Base-by-base conservation (phyloP, 345 rosid species). In the Nephelium lappaceum region DNA sequence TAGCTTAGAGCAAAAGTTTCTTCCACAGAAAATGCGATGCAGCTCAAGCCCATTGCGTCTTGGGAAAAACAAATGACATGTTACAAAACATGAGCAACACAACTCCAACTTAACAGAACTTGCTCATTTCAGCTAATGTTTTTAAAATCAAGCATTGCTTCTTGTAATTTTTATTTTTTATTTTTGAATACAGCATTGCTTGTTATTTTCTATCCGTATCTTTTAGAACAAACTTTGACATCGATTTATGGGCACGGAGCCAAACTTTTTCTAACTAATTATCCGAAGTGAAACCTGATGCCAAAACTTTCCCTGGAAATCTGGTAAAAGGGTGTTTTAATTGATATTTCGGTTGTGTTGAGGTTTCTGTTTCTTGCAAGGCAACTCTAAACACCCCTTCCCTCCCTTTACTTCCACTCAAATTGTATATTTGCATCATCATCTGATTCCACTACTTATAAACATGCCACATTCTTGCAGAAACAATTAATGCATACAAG, bases 321-420 rank as follows among this genome's bases (percentile, higher is more conserved):
- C 71, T 41, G 67, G 65, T 43, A 36, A 69, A 71, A 6, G 49
- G 15, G 27, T 31, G 5, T 14, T n/a, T 58, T 63, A 11, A 57
- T 61, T 39, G 57, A 72, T 21, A 67, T 6, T 51, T 84, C 45
- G 67, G 85, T 57, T 57, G 23, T 57, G 23, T 57, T 60, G 64
- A 60, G 27, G 64, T 87, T 83, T 77, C 61, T 79, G 71, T 91
- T 88, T 77, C 97, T 90, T 91, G 89, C 90, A 93, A 93, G 95
- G 69, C 83, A 89, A 83, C 45, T 31, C 83, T 39, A 69, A 71
- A 19, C 43, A 11, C 60, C n/a, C 12, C 72, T 81, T 47, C 68
- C 71, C 74, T 79, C 31, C 72, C 89, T 87, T 85, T 5, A 11
- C 81, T 60, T 77, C 42, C 80, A 87, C 89, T 85, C 91, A 57